Evolutionary conservation across 306 rosid species (phyloP), one percentile per base, ranked within the genome.

Genomic region (Quillaja saponaria): DNA sequence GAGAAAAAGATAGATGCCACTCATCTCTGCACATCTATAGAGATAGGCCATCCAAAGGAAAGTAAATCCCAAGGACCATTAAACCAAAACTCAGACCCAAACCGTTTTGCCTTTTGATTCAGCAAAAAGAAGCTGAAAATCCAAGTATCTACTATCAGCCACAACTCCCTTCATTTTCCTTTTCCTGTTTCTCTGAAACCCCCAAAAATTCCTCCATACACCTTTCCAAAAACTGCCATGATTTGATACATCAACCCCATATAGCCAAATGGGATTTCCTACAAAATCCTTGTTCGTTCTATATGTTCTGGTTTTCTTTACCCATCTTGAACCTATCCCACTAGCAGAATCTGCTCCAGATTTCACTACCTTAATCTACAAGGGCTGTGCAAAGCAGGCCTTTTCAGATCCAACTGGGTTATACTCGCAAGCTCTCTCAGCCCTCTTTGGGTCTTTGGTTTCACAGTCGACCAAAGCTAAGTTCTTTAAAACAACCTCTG

Each of bases 341-440:
- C 50, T 76, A 42, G 71, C 76, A 46, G 69, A 79, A 64, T 83
- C 95, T 60, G 82, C 80, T 13, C n/a, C 90, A 19, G 96, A 82
- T 52, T 71, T 67, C 81, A 80, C 94, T 13, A 37, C 89, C 38
- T 49, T 92, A 14, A 87, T 92, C 52, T 92, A 87, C 83, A 94
- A 87, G 60, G 99, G 99, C 10, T 94, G 99, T 54, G 85, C 99
- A 6, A 89, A 89, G 67, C 86, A 89, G 31, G 44, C 87, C 0
- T 82, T 89, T 55, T 58, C 95, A 72, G 97, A 94, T 84, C 99
- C 95, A 78, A 68, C 76, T 42, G 86, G 99, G 39, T 80, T 76
- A 0, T 92, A 89, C 86, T 81, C 94, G 1, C 99, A 94, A 53
- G 38, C 94, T 5, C 95, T 94, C 25, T 86, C 99, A 10, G 55